Conservation (phyloP, 768 basidiomycete genomes). For the Xerocomellus dryophilus region DNA sequence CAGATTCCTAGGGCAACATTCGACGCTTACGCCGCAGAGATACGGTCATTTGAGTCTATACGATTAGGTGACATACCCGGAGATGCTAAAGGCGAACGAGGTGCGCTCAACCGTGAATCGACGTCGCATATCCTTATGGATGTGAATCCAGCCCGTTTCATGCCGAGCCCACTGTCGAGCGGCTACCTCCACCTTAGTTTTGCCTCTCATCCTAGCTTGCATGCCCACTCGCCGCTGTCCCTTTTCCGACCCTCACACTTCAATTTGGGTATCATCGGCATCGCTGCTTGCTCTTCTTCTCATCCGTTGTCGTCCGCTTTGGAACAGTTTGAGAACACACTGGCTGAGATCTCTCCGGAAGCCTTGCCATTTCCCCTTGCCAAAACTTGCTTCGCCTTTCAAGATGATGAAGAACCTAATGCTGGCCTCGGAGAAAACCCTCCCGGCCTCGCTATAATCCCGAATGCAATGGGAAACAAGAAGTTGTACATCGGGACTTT, state of each 20-base stretch:
- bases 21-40: conserved; percentile 69
- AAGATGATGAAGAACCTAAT: conserved; percentile 53
- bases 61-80: conserved; percentile 81
- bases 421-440: conserved; percentile 54
- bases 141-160: conserved; percentile 65
- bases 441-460: conserved; percentile 73
- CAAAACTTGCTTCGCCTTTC: conserved; percentile 82
- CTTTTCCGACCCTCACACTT: conserved; percentile 79
- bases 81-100: conserved; percentile 72
- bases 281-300: conserved; percentile 64
- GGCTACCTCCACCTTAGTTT: conserved; percentile 82
- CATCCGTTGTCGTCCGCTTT: conserved; percentile 52
- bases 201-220: conserved; percentile 70
- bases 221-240: conserved; percentile 62
- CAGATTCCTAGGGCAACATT: conserved; percentile 65
- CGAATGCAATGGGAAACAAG: conserved; percentile 83
- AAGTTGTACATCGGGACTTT: conserved; percentile 84
- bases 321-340: conserved; percentile 61
- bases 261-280: conserved; percentile 84
- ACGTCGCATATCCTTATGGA: background rate
- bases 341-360: conserved; percentile 65
- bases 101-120: conserved; percentile 37
- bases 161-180: conserved; percentile 71
- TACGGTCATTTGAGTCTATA: conserved; percentile 70
- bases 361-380: conserved; percentile 74